These are phyloP conservation scores for Excoecaria agallocha DNA, from an alignment of 345 rosid species.

Conservation along the genomic window DNA sequence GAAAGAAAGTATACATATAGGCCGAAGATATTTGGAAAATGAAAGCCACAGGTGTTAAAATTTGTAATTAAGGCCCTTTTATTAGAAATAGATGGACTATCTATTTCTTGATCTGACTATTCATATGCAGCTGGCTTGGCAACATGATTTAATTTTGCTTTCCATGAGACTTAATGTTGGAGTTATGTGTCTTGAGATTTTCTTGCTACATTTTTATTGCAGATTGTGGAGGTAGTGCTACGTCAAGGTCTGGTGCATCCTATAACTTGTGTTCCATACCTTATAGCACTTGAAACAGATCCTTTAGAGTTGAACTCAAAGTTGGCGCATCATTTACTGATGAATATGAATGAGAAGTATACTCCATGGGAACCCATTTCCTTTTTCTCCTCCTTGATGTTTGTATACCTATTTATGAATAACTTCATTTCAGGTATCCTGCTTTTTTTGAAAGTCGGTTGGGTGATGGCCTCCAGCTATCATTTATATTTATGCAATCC, in stretches of 20 bases:
- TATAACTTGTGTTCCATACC: conserved; percentile 94
- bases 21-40: neutral
- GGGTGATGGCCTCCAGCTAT: conserved; percentile 96
- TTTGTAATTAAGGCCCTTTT: neutral
- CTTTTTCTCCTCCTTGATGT: neutral
- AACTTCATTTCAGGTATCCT: conserved; percentile 71
- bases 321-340: conserved; percentile 95
- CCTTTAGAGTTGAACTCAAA: conserved; percentile 89
- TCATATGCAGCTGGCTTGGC: neutral
- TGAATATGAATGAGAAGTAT: conserved; percentile 99
- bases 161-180: neutral
- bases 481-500: conserved; percentile 75
- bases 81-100: neutral
- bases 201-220: conserved; percentile 24
- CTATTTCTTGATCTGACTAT: neutral
- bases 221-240: conserved; percentile 96
- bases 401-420: conserved; percentile 21
- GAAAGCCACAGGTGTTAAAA: neutral
- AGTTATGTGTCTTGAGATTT: neutral
- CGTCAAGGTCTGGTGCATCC: conserved; percentile 99
- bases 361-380: conserved; percentile 9
- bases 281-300: conserved; percentile 98
- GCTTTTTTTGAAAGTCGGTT: conserved; percentile 95
- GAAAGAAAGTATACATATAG: neutral
- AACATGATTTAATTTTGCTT: neutral